Evolutionary conservation across 2,329 filamentous ascomycete genomes (phyloP), one percentile per base, ranked within the genome.

Genomic region (Fusarium praegraminearum): DNA sequence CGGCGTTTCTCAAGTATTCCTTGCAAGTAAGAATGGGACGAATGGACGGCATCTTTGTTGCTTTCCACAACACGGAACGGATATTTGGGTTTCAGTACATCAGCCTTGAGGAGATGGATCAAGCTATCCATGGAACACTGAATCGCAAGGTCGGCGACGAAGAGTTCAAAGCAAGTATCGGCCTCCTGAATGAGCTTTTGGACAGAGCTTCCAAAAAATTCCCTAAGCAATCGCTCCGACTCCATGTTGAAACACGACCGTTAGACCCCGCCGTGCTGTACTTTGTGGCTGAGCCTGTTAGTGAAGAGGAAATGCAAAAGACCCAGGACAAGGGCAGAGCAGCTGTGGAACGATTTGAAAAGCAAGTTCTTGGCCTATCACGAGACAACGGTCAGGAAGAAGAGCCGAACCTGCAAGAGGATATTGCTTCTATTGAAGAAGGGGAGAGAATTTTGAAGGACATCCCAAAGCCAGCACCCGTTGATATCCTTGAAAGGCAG

Each of bases 61-160:
- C 96, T 4, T 99, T 90, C 78, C 96, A 99, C 83, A 99, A 99
- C 78, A 93, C 94, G 3, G 87, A 94, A 79, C 91, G 94, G 57
- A 97, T 99, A 51, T 99, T 99, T 77, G 96, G 96, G 8, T 99
- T 99, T 79, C 96, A 99, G 79, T 99, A 99, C 77, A 87, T 99
- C 64, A 90, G 90, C 62, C 81, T 98, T 16, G 78, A 87, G 6
- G 96, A 99, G 76, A 94, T 99, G 91, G 96, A 99, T 77, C 77
- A 85, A n/a, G 87, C 93, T 1, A 80, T 99, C n/a, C 97, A 99
- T 77, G 94, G 93, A 24, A 91, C 93, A 52, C 75, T 78, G 0
- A 84, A 94, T 73, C 84, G 83, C 1, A 77, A 74, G 20, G 80
- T 97, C 8, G 97, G 97, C 24, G 90, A 98, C 75, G 83, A 86